Percentiles rank a stretch among this genome's conserved stretches.
These are phyloP conservation scores for Rhododendron vialii DNA, from an alignment of 148 eudicot species.

Conservation along the genomic window DNA sequence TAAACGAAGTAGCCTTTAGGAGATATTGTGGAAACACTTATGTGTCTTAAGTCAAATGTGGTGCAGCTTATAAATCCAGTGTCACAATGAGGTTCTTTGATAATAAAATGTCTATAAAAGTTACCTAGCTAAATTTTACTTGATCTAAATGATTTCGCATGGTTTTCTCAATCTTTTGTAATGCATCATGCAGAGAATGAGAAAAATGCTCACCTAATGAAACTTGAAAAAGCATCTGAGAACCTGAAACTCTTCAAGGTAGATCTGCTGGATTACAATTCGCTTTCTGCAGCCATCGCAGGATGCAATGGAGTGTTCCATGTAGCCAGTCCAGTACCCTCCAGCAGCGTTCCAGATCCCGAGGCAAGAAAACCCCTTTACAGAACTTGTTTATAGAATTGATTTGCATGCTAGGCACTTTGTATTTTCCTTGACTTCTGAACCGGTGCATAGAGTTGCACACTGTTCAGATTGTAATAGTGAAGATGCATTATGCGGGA, in stretches of 20 bases:
- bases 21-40: not conserved
- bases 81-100: not conserved
- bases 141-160: not conserved
- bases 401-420: not conserved
- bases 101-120: not conserved
- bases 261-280: conserved; percentile 32
- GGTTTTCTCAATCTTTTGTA: not conserved
- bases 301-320: conserved; percentile 44
- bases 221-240: conserved; percentile 29
- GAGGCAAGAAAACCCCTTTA: conserved; percentile 24
- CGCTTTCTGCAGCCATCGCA: conserved; percentile 30
- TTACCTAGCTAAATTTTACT: not conserved
- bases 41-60: not conserved
- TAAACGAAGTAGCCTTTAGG: not conserved
- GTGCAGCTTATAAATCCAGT: not conserved
- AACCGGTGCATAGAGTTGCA: not conserved
- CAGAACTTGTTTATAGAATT: conserved; percentile 1
- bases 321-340: conserved; percentile 42
- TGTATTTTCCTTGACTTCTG: not conserved
- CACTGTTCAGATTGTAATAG: not conserved
- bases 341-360: conserved; percentile 27
- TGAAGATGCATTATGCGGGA: not conserved
- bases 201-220: conserved; percentile 36
- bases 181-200: conserved; percentile 23
- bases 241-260: conserved; percentile 36